Percentiles rank a stretch among this genome's conserved stretches.
Evolutionary conservation across 352 stramenopile species (phyloP).

Genomic region (Phytophthora boehmeriae): DNA sequence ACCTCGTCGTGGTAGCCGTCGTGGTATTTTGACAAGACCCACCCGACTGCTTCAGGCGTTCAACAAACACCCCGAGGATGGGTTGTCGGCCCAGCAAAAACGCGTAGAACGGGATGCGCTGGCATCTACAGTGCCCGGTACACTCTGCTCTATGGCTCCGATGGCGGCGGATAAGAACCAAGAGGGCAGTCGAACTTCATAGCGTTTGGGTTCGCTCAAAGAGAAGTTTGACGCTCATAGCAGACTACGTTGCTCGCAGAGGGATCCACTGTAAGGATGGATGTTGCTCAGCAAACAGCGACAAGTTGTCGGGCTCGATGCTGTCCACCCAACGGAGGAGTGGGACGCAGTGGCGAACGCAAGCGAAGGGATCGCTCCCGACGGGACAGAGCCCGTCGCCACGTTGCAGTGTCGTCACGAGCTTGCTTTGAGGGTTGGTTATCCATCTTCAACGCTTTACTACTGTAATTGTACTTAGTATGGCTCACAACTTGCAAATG

Average conservation of each 20-base stretch:
- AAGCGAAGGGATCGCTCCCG: conserved; percentile 16
- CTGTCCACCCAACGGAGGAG: conserved; percentile 5
- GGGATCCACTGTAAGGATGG: not conserved
- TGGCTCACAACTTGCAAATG: not conserved
- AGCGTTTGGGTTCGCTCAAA: no score
- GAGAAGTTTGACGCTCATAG: not conserved
- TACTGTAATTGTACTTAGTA: not conserved
- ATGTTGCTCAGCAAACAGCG: conserved; percentile 36
- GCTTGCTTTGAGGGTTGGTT: not conserved
- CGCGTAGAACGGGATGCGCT: conserved; percentile 1
- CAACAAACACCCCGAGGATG: conserved; percentile 21
- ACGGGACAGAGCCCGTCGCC: not conserved
- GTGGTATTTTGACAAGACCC: conserved; percentile 1
- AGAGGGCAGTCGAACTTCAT: no score
- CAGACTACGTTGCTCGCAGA: not conserved
- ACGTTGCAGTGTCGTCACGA: not conserved
- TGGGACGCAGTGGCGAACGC: conserved; percentile 17
- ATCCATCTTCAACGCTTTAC: not conserved
- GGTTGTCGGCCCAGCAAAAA: not conserved
- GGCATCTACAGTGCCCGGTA: not conserved
- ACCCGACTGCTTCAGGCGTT: conserved; percentile 2
- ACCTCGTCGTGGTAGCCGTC: no score
- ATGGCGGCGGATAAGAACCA: no score
- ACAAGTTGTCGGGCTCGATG: not conserved
- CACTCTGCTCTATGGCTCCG: conserved; percentile 11